A percentile compares a stretch with the other conserved stretches of the same genome.
Evolutionary conservation across 1,284 basidiomycete genomes (phyloP).

Genomic region (Leccinum holopus): DNA sequence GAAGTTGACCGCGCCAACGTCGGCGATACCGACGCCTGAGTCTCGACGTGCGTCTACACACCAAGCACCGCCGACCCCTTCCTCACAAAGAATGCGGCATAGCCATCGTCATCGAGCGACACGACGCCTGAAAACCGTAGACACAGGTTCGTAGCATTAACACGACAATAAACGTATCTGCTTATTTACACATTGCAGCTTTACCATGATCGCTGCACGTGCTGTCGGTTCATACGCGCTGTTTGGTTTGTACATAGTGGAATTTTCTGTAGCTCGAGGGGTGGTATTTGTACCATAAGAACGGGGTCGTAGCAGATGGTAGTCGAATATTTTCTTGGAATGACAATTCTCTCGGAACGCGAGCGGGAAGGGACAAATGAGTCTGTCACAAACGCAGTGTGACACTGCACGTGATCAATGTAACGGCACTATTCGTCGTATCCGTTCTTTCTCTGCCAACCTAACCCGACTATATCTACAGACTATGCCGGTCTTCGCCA

Average conservation of each 20-base stretch:
- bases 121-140: too few species aligned
- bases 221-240: slow-evolving; percentile 2
- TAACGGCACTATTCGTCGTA: slow-evolving; percentile 21
- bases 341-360: slow-evolving; percentile 3
- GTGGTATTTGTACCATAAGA: slow-evolving; percentile 27
- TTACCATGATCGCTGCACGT: too few species aligned
- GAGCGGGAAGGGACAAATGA: neutral
- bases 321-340: slow-evolving; percentile 25
- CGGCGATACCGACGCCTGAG: too few species aligned
- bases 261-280: neutral
- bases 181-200: too few species aligned
- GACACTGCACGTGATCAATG: slow-evolving; percentile 30
- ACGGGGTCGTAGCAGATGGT: slow-evolving; percentile 8
- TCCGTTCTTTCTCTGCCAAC: neutral
- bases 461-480: slow-evolving; percentile 16
- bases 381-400: slow-evolving; percentile 33
- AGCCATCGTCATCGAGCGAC: too few species aligned
- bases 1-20: too few species aligned
- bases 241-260: slow-evolving; percentile 23
- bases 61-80: too few species aligned
- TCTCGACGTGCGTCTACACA: too few species aligned
- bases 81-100: too few species aligned
- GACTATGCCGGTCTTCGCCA: slow-evolving; percentile 70
- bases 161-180: too few species aligned
- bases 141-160: too few species aligned